Percentiles rank a stretch among this genome's conserved stretches.
Evolutionary conservation across 2,329 filamentous ascomycete species (phyloP).

Genomic region (Clarireedia hainanense): DNA sequence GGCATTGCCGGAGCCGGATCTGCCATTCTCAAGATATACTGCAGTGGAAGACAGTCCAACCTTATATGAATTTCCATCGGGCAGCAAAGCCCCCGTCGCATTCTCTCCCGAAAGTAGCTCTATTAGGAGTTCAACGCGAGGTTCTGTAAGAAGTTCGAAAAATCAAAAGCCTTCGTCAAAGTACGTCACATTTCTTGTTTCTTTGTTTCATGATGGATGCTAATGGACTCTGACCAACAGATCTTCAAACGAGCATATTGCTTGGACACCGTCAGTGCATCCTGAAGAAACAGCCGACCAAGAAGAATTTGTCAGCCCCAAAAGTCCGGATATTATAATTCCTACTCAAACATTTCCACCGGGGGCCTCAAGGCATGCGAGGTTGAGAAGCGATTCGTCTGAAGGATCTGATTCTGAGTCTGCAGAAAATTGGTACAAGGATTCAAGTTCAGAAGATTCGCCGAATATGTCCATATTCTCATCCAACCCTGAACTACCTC

Average conservation of each 20-base stretch:
- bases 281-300: conserved; percentile 12
- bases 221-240: conserved; percentile 12
- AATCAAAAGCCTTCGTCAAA: conserved; percentile 1
- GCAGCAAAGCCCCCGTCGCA: background rate
- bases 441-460: conserved; percentile 22
- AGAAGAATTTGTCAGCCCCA: conserved; percentile 11
- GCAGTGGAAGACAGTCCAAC: conserved; percentile 51
- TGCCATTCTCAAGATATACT: conserved; percentile 47
- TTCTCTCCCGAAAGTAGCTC: conserved; percentile 3
- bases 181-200: conserved; percentile 7
- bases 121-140: conserved; percentile 1
- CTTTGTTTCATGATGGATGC: background rate
- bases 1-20: conserved; percentile 38
- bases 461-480: conserved; percentile 30
- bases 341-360: conserved; percentile 15
- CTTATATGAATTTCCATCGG: conserved; percentile 48
- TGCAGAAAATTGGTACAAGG: conserved; percentile 24
- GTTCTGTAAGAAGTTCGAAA: conserved; percentile 7
- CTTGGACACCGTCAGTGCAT: conserved; percentile 19
- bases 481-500: conserved; percentile 27
- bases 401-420: conserved; percentile 24
- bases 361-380: conserved; percentile 24
- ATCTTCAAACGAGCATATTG: conserved; percentile 19
- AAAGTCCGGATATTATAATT: conserved; percentile 21
- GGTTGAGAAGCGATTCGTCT: conserved; percentile 24